Conservation (phyloP, 2,329 filamentous ascomycete species). For the Incumbomyces delicatus region DNA sequence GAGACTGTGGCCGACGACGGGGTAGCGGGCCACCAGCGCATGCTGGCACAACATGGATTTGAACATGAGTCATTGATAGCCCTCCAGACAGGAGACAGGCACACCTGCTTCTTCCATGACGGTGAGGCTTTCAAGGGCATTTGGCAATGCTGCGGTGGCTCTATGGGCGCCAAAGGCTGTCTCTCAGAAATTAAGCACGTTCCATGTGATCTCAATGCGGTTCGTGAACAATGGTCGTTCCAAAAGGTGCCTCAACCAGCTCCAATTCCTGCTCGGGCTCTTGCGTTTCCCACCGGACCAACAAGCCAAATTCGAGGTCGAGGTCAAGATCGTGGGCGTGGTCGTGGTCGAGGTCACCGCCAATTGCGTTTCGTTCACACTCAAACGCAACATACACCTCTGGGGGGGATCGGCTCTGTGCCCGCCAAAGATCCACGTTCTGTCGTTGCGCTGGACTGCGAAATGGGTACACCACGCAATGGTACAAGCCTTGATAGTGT, state of each 20-base stretch:
- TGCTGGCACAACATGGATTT: neutral
- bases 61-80: neutral
- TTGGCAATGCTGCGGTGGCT: conserved; percentile 2
- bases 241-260: conserved; percentile 1
- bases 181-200: neutral
- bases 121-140: neutral
- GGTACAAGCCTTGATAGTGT: conserved; percentile 27
- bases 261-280: conserved; percentile 9
- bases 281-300: neutral
- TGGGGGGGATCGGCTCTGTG: too few relatives aligned
- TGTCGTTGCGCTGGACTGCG: conserved; percentile 44
- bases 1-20: neutral
- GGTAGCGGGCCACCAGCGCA: neutral
- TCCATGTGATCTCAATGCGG: neutral
- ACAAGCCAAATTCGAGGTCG: neutral
- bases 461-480: conserved; percentile 41
- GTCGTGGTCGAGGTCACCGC: neutral
- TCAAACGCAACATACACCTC: too few relatives aligned
- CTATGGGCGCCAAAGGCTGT: conserved; percentile 1
- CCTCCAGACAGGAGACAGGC: neutral
- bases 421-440: neutral
- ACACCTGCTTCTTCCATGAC: conserved; percentile 5
- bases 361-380: neutral
- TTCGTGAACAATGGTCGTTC: conserved; percentile 3
- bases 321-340: neutral